Conservation (phyloP, 768 basidiomycete species). For the Suillus subaureus region DNA sequence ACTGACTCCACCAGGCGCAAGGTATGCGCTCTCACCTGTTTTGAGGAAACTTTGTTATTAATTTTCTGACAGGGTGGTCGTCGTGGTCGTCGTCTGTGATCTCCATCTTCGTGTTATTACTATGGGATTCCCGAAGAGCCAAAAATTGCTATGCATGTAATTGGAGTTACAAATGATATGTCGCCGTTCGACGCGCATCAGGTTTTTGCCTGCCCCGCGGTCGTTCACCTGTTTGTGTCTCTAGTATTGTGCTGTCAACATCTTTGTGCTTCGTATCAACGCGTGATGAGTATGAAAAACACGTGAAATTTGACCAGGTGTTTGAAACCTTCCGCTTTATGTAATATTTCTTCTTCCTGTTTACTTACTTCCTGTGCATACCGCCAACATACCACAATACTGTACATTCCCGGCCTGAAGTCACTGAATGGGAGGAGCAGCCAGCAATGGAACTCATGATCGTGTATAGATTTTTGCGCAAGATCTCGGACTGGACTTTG, state of each 20-base stretch:
- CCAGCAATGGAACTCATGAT: slow-evolving; percentile 49
- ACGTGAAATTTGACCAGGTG: slow-evolving; percentile 5
- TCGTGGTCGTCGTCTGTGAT: slow-evolving; percentile 93
- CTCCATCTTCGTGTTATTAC: slow-evolving; percentile 13
- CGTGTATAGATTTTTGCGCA: slow-evolving; percentile 59
- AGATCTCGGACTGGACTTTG: slow-evolving; percentile 63
- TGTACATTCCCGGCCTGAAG: background rate
- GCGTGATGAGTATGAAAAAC: slow-evolving; percentile 1
- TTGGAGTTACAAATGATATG: slow-evolving; percentile 48
- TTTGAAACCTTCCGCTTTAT: slow-evolving; percentile 10
- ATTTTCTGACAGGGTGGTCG: slow-evolving; percentile 80
- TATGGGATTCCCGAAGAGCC: slow-evolving; percentile 15
- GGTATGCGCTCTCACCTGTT: slow-evolving; percentile 45
- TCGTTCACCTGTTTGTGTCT: slow-evolving; percentile 41
- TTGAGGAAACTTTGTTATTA: slow-evolving; percentile 9
- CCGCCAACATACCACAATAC: background rate
- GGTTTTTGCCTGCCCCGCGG: slow-evolving; percentile 79
- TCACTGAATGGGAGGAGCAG: background rate
- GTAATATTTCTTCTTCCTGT: background rate
- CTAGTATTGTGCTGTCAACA: slow-evolving; percentile 9
- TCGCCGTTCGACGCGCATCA: slow-evolving; percentile 90
- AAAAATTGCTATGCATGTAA: slow-evolving; percentile 38
- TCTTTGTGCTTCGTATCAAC: slow-evolving; percentile 4
- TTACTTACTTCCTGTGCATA: background rate
- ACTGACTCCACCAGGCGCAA: slow-evolving; percentile 98